A percentile compares a stretch with the other conserved stretches of the same genome.
Conservation (phyloP, 305 asterid species). For the Solanum hybrid region DNA sequence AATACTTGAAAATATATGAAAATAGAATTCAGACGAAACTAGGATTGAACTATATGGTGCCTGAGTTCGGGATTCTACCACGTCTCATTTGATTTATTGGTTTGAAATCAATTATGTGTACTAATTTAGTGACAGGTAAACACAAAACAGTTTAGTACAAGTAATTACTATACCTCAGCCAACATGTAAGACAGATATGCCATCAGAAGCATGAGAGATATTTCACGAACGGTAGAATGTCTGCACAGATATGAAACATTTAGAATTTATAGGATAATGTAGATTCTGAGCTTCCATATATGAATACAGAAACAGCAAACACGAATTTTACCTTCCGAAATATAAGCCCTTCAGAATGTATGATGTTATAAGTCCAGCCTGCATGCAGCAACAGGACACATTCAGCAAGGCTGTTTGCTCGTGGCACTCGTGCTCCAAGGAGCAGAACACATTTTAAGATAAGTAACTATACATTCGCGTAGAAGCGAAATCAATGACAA, state of each 20-base stretch:
- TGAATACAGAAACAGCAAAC: neutral
- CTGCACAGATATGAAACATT: conserved; percentile 30
- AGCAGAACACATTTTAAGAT: neutral
- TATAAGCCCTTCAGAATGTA: conserved; percentile 65
- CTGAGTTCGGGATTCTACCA: neutral
- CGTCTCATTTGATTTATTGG: neutral
- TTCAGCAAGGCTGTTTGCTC: neutral
- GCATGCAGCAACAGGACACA: conserved; percentile 20
- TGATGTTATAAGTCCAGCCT: conserved; percentile 85
- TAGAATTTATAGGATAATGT: neutral
- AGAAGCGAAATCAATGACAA: neutral
- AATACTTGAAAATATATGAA: neutral
- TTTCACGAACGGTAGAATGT: conserved; percentile 82
- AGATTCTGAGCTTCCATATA: neutral
- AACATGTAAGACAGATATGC: conserved; percentile 95
- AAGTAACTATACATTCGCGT: neutral
- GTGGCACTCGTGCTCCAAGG: neutral
- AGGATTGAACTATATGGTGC: neutral
- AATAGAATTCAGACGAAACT: neutral
- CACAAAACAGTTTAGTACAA: neutral
- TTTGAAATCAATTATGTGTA: neutral
- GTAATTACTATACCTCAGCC: conserved; percentile 64
- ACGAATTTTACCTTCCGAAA: conserved; percentile 55
- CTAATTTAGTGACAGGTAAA: neutral
- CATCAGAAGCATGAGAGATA: conserved; percentile 78